Conservation (phyloP, 2,329 filamentous ascomycete genomes). For the Cercospora sp. region DNA sequence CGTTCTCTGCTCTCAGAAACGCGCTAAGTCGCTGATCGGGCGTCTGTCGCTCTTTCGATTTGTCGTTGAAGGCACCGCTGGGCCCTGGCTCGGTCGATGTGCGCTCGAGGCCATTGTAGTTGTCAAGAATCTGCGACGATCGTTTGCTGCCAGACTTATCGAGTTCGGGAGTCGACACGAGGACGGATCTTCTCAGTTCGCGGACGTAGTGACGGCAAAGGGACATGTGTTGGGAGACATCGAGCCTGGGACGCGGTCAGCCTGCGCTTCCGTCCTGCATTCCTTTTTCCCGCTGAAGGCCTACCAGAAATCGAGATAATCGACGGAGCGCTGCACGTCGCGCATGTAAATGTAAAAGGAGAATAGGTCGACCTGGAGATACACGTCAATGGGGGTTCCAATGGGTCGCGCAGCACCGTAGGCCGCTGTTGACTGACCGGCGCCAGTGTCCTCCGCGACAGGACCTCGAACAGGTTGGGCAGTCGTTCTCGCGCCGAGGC, state of each 20-base stretch:
- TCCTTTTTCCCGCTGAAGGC: constrained; percentile 34
- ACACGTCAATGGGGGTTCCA: constrained; percentile 8
- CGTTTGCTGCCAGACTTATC: constrained; percentile 77
- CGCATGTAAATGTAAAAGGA: constrained; percentile 99
- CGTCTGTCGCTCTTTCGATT: constrained; percentile 54
- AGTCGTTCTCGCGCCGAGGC: constrained; percentile 68
- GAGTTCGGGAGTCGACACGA: constrained; percentile 87
- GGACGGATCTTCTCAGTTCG: constrained; percentile 86
- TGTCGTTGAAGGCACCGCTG: constrained; percentile 41
- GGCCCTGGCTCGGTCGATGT: constrained; percentile 37
- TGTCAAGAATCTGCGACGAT: constrained; percentile 74
- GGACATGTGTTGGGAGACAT: constrained; percentile 98
- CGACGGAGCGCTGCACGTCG: constrained; percentile 94
- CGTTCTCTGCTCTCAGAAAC: constrained; percentile 60
- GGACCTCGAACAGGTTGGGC: constrained; percentile 91
- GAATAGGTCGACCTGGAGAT: constrained; percentile 74
- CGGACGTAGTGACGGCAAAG: constrained; percentile 96
- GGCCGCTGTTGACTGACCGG: constrained; percentile 47
- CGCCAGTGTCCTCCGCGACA: constrained; percentile 89
- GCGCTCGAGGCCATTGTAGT: constrained; percentile 52
- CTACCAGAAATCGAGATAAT: constrained; percentile 98
- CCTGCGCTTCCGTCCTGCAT: background rate
- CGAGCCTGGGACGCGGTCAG: constrained; percentile 65
- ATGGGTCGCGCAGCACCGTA: background rate
- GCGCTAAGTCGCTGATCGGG: constrained; percentile 89